Conservation (phyloP, 192 early-diverging fungal species). For the Dissophora globulifera region DNA sequence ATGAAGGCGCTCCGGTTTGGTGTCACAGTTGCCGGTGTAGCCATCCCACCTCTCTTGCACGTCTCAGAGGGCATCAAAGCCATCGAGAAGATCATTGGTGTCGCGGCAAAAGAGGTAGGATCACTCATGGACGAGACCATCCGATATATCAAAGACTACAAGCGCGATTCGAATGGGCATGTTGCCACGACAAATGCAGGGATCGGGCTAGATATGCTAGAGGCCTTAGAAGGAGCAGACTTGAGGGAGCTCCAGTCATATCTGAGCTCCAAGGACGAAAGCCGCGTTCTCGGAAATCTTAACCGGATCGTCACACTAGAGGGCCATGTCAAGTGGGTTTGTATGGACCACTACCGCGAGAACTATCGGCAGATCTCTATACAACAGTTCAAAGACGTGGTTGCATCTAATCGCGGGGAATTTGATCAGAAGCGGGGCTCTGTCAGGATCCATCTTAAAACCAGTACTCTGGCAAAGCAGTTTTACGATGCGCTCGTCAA, state of each 20-base stretch:
- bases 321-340: conserved; percentile 34
- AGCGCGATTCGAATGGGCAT: neutral
- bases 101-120: neutral
- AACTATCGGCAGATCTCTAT: neutral
- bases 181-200: neutral
- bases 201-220: neutral
- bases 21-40: neutral
- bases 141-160: neutral
- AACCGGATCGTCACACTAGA: conserved; percentile 10
- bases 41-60: neutral
- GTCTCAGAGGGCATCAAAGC: neutral
- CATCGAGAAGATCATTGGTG: neutral
- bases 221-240: conserved; percentile 22
- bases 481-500: conserved; percentile 10
- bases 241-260: conserved; percentile 4
- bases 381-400: neutral
- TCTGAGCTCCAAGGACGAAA: neutral
- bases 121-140: conserved; percentile 16
- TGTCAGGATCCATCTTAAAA: neutral
- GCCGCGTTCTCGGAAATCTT: conserved; percentile 9
- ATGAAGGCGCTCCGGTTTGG: conserved; percentile 7
- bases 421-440: neutral
- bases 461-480: conserved; percentile 7
- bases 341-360: conserved; percentile 19
- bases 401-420: neutral